Conservation (phyloP, 345 rosid species). For the Hypericum perforatum region DNA sequence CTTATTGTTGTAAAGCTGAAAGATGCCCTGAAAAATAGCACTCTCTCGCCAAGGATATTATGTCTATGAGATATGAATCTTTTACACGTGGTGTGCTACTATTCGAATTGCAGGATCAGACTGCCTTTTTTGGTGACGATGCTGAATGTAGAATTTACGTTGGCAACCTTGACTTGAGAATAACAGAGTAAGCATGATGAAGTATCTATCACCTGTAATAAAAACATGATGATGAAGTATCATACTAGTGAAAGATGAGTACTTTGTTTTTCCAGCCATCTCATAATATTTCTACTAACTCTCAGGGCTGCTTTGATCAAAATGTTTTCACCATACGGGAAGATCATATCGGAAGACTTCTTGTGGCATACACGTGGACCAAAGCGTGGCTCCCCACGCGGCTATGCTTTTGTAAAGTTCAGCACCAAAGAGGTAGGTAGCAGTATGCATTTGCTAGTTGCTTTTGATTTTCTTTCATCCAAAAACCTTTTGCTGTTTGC, state of each 20-base stretch:
- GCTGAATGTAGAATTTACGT: constrained; percentile 59
- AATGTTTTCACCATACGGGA: constrained; percentile 87
- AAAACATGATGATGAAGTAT: background rate
- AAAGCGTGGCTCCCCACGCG: constrained; percentile 84
- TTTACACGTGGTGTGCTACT: too few species aligned
- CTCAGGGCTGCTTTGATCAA: constrained; percentile 73
- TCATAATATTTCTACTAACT: constrained; percentile 1
- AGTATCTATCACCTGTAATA: background rate
- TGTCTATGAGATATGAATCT: too few species aligned
- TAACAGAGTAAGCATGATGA: constrained; percentile 58
- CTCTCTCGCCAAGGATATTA: too few species aligned
- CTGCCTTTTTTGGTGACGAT: constrained; percentile 46
- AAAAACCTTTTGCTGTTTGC: background rate
- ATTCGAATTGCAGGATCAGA: constrained; percentile 40
- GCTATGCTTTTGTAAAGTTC: constrained; percentile 73
- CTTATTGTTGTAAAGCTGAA: too few species aligned
- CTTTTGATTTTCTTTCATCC: constrained; percentile 9
- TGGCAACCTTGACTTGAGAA: constrained; percentile 78
- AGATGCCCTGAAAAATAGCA: too few species aligned
- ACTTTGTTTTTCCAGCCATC: background rate
- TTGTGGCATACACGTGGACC: constrained; percentile 93
- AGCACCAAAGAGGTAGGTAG: constrained; percentile 69
- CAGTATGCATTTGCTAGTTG: constrained; percentile 4
- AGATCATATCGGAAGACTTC: constrained; percentile 75
- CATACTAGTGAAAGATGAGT: background rate